Base-by-base conservation (phyloP, 305 asterid species). In the Fraxinus angustifolia region DNA sequence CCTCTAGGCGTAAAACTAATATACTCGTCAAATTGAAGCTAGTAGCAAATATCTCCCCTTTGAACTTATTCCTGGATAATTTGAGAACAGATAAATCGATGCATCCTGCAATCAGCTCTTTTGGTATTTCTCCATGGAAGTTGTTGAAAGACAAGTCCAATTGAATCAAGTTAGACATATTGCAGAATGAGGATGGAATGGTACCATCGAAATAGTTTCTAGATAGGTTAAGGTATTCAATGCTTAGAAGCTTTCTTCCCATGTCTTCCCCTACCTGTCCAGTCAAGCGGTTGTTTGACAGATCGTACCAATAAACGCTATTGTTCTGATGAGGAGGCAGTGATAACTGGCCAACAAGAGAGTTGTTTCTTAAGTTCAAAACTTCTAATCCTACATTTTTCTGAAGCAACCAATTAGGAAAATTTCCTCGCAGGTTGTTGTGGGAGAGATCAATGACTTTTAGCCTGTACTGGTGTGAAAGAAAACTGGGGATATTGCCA, bases 71-170 rank as follows among this genome's bases (percentile, higher is more conserved):
- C 23, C 28, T n/a, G 3, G 73, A 31, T 21, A 77, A 77, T 28
- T 45, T n/a, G 48, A 77, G 50, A 1, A 26, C 26, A n/a, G 8
- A 0, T 36, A 77, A 30, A 31, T 48, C 11, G 11, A 65, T 17
- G 72, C 45, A 78, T 10, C 75, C 81, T 17, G 35, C 33, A 58
- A 78, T 42, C 58, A 78, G 31, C 19, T 78, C 81, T 3, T 21
- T 8, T 16, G 35, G 58, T 36, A 78, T 23, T 62, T 62, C 75
- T 35, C 81, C 81, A 58, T 17, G 14, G 58, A 78, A 78, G 81
- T 16, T 12, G 16, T 78, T 78, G 74, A 17, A n/a, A 45, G 81
- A 78, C 35, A 78, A 62, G 56, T 78, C 81, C n/a, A 78, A 38
- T 33, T 28, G 17, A 30, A 2, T 31, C 65, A 77, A 31, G 38